These are phyloP conservation scores for Chimonanthus praecox DNA, from an alignment of 164 flowering plant genomes.

Conservation along the genomic window DNA sequence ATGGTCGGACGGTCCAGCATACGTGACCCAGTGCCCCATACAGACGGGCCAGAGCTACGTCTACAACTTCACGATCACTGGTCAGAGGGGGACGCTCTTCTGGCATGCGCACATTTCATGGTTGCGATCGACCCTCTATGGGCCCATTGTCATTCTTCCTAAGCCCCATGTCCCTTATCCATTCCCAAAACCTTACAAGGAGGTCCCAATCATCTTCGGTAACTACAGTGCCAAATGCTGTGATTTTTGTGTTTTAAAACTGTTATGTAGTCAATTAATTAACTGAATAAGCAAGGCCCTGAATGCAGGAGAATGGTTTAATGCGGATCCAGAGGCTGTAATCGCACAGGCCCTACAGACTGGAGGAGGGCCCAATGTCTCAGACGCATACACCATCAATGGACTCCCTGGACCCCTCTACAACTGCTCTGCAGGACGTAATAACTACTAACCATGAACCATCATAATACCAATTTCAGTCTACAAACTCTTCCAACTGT, in stretches of 20 bases:
- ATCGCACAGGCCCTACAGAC: slow-evolving; percentile 49
- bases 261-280: background rate
- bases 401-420: slow-evolving; percentile 64
- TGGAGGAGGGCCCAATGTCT: slow-evolving; percentile 62
- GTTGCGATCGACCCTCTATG: slow-evolving; percentile 52
- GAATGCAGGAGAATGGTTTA: slow-evolving; percentile 58
- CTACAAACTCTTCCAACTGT: no score
- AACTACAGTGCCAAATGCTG: background rate
- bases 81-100: slow-evolving; percentile 53
- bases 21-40: slow-evolving; percentile 62
- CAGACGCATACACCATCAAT: slow-evolving; percentile 70
- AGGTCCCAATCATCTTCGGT: slow-evolving; percentile 60
- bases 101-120: slow-evolving; percentile 64
- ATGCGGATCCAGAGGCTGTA: slow-evolving; percentile 51
- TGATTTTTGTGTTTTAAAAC: background rate
- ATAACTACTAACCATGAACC: background rate
- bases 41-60: slow-evolving; percentile 50
- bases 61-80: slow-evolving; percentile 53
- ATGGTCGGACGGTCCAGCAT: slow-evolving; percentile 68
- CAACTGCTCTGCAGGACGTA: slow-evolving; percentile 65
- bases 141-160: slow-evolving; percentile 61
- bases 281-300: background rate
- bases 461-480: no score
- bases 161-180: slow-evolving; percentile 39
- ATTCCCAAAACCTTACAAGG: slow-evolving; percentile 42